Evolutionary conservation across 345 rosid genomes (phyloP).

Genomic region (Stellera chamaejasme): DNA sequence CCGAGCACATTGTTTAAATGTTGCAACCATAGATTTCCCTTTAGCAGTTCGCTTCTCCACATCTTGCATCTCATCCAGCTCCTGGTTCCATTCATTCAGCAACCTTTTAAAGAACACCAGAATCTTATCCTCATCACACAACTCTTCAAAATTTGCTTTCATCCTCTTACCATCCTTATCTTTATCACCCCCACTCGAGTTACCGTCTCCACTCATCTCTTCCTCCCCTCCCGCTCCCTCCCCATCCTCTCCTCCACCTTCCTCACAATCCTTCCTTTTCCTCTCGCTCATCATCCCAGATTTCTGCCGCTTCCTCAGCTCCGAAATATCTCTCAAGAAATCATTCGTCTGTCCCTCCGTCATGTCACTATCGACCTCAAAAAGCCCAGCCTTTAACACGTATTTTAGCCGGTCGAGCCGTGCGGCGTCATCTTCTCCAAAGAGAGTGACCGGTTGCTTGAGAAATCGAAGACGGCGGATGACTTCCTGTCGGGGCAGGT

Average conservation of each 20-base stretch:
- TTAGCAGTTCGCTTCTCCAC: conserved; percentile 84
- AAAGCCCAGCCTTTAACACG: conserved; percentile 71
- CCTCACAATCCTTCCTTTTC: conserved; percentile 84
- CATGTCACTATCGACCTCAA: conserved; percentile 91
- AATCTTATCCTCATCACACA: conserved; percentile 91
- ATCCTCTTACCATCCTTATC: conserved; percentile 84
- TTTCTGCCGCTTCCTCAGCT: conserved; percentile 92
- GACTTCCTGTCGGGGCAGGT: conserved; percentile 81
- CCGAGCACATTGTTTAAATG: conserved; percentile 94
- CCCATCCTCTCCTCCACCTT: conserved; percentile 61
- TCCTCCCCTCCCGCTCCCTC: conserved; percentile 69
- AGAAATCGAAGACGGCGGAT: conserved; percentile 86
- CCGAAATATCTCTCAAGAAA: conserved; percentile 84
- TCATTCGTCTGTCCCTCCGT: conserved; percentile 98
- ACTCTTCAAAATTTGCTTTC: conserved; percentile 80
- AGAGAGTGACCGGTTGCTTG: conserved; percentile 88
- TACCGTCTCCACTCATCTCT: conserved; percentile 76
- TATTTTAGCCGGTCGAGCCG: conserved; percentile 80
- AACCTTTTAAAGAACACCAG: conserved; percentile 83
- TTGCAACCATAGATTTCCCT: conserved; percentile 88
- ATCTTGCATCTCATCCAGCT: conserved; percentile 68
- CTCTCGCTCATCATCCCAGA: conserved; percentile 57
- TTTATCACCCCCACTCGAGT: conserved; percentile 77
- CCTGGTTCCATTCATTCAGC: conserved; percentile 94
- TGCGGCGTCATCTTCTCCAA: conserved; percentile 84